phyloP scores from a whole-genome alignment of 345 rosid species.

The Euphorbia pulcherrima region DNA sequence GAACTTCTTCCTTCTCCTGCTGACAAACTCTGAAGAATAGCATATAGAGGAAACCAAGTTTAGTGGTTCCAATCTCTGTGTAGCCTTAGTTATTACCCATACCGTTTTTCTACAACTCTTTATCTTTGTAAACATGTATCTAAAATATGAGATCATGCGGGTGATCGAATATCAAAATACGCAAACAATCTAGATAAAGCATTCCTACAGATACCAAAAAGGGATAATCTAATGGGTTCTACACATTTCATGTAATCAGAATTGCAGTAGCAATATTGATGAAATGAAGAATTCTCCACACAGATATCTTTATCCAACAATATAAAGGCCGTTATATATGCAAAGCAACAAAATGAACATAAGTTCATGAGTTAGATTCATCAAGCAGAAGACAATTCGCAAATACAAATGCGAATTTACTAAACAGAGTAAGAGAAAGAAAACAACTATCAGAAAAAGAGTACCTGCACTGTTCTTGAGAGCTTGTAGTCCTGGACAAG shows the following conservation, averaged over 20 bases:
- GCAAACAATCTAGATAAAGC: background rate
- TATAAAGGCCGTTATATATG: background rate
- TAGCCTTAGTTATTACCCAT: background rate
- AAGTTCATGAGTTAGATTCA: background rate
- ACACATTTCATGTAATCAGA: background rate
- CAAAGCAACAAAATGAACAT: background rate
- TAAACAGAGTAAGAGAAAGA: background rate
- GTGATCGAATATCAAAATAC: background rate
- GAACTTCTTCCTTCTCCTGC: conserved; percentile 76
- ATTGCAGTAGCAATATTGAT: too few relatives aligned
- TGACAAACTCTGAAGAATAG: conserved; percentile 61
- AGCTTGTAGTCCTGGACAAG: conserved; percentile 51
- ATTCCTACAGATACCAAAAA: background rate
- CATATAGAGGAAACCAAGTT: conserved; percentile 9
- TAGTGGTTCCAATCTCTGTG: background rate
- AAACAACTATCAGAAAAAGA: background rate
- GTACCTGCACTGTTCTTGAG: conserved; percentile 81
- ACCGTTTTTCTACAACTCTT: background rate
- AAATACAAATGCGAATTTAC: background rate
- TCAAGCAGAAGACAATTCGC: background rate
- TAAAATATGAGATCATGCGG: background rate
- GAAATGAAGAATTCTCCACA: background rate
- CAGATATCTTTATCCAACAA: background rate
- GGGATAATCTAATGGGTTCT: background rate
- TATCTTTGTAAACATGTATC: background rate